Evolutionary conservation across 169 alveolate species (phyloP).

Genomic region (Condylostoma magnum): DNA sequence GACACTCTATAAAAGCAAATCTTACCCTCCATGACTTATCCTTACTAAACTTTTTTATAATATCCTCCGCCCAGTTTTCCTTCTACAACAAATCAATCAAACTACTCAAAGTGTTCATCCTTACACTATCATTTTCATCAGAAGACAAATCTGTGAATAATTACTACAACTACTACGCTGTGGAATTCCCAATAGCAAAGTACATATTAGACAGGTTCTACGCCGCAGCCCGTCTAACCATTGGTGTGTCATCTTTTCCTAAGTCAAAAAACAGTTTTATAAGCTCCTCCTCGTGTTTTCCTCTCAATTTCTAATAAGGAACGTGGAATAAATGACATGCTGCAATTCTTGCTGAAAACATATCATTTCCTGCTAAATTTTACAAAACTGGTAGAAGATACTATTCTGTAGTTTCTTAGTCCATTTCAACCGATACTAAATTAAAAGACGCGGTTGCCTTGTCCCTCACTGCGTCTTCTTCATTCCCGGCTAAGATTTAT

Average conservation of each 20-base stretch:
- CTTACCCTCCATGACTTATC: constrained; percentile 58
- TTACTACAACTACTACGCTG: constrained; percentile 12
- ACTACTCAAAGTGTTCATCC: constrained; percentile 43
- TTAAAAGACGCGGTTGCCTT: constrained; percentile 46
- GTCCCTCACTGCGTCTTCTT: constrained; percentile 54
- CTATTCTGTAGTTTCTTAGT: not conserved
- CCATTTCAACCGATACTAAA: constrained; percentile 9
- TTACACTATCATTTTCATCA: constrained; percentile 60
- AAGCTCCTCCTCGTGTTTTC: constrained; percentile 19
- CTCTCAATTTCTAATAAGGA: constrained; percentile 21
- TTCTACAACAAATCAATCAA: not conserved
- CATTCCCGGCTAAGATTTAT: constrained; percentile 44
- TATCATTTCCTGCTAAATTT: constrained; percentile 43
- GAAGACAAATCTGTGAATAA: constrained; percentile 22
- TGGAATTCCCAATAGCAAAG: constrained; percentile 6
- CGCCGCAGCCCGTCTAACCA: constrained; percentile 68
- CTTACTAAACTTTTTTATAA: constrained; percentile 24
- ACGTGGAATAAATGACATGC: constrained; percentile 44
- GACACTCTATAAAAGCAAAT: constrained; percentile 51
- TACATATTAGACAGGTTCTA: constrained; percentile 31
- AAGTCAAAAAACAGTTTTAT: constrained; percentile 38
- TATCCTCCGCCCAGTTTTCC: not conserved
- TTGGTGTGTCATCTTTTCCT: constrained; percentile 61
- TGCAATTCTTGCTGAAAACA: constrained; percentile 49
- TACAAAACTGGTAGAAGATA: constrained; percentile 38